Conservation (phyloP, 352 stramenopile genomes). For the Phytopythium cucurbitacearum region DNA sequence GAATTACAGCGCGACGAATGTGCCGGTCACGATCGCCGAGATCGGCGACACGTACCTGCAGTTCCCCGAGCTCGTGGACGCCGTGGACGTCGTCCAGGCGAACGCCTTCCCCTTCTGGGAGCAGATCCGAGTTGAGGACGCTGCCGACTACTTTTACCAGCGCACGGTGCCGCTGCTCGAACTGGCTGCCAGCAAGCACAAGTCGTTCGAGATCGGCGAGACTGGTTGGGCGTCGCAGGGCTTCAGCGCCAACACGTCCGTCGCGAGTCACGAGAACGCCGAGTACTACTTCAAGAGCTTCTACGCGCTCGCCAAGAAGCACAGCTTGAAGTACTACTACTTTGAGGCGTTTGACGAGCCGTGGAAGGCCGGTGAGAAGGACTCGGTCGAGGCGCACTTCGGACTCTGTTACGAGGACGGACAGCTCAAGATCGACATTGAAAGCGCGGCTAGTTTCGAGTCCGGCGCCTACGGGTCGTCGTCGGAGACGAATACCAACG, state of each 20-base stretch:
- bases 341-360: constrained; percentile 61
- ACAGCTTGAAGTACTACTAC: constrained; percentile 65
- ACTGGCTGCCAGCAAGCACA: constrained; percentile 20
- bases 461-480: not conserved
- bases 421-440: constrained; percentile 42
- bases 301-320: constrained; percentile 24
- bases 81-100: constrained; percentile 48
- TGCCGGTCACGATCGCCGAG: constrained; percentile 61
- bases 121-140: constrained; percentile 23
- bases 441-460: not conserved
- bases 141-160: constrained; percentile 31
- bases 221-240: constrained; percentile 60
- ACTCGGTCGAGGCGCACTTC: constrained; percentile 59
- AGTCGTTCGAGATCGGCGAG: constrained; percentile 59
- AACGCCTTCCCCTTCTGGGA: constrained; percentile 79
- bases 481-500: not conserved
- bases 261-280: constrained; percentile 36
- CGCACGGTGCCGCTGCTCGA: constrained; percentile 38
- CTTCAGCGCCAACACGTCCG: constrained; percentile 24
- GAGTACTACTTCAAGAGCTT: constrained; percentile 62
- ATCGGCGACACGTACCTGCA: constrained; percentile 59
- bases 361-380: constrained; percentile 44
- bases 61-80: constrained; percentile 37
- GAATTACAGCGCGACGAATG: constrained; percentile 12
- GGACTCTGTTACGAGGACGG: constrained; percentile 43